phyloP scores from a whole-genome alignment of 208 protist genomes.

The Acanthamoeba lenticulata region DNA sequence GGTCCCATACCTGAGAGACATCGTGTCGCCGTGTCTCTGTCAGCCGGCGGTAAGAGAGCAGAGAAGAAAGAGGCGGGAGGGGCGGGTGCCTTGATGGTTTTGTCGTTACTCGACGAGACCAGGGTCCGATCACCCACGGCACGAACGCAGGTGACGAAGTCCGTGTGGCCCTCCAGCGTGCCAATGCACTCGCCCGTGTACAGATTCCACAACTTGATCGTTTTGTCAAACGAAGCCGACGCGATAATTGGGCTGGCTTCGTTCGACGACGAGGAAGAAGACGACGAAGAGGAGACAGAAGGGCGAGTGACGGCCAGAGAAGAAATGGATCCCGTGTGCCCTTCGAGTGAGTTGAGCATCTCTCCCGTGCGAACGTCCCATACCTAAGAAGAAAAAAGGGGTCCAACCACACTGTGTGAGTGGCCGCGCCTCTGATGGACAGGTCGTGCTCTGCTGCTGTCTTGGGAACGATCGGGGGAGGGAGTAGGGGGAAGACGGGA shows the following conservation, averaged over 20 bases:
- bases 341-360: slow-evolving; percentile 56
- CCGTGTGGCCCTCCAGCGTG: slow-evolving; percentile 56
- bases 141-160: slow-evolving; percentile 64
- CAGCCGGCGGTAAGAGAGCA: neutral
- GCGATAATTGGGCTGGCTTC: neutral
- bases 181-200: slow-evolving; percentile 57
- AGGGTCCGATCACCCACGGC: slow-evolving; percentile 7
- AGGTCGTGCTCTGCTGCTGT: neutral
- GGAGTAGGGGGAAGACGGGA: neutral
- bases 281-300: neutral
- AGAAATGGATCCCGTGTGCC: slow-evolving; percentile 57
- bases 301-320: slow-evolving; percentile 15
- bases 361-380: slow-evolving; percentile 61
- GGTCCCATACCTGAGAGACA: neutral
- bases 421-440: neutral
- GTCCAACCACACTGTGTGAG: neutral
- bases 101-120: slow-evolving; percentile 64
- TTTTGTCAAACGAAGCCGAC: slow-evolving; percentile 43
- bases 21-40: neutral
- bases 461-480: neutral
- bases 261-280: neutral
- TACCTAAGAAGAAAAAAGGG: neutral
- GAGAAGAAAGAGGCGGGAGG: neutral
- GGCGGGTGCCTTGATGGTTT: slow-evolving; percentile 23
- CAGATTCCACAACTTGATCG: slow-evolving; percentile 67